Conservation (phyloP, 2,329 filamentous ascomycete species). For the Epicoccum nigrum region DNA sequence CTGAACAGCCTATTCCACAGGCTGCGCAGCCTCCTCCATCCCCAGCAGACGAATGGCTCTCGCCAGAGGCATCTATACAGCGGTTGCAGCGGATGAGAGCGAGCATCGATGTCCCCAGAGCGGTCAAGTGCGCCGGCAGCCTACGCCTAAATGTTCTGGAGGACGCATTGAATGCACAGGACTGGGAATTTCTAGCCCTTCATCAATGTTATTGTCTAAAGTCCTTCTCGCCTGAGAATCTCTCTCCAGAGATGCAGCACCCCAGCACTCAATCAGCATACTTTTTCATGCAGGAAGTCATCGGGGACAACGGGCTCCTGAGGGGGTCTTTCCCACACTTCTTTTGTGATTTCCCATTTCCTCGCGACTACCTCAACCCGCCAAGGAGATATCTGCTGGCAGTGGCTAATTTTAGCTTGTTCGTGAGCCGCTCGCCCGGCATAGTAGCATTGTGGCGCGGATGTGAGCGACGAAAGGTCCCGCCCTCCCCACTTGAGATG, state of each 20-base stretch:
- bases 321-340: slow-evolving; percentile 50
- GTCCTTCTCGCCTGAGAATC: slow-evolving; percentile 36
- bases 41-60: slow-evolving; percentile 19
- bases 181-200: slow-evolving; percentile 39
- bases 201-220: slow-evolving; percentile 35
- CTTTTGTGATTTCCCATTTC: slow-evolving; percentile 57
- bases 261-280: slow-evolving; percentile 37
- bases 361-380: slow-evolving; percentile 33
- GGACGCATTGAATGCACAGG: slow-evolving; percentile 40
- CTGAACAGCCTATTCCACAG: neutral
- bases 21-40: neutral
- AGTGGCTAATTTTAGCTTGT: slow-evolving; percentile 38
- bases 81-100: slow-evolving; percentile 15
- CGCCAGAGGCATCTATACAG: slow-evolving; percentile 14
- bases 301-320: slow-evolving; percentile 56
- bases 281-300: slow-evolving; percentile 50
- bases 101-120: neutral
- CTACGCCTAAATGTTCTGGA: slow-evolving; percentile 38
- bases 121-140: too few species aligned
- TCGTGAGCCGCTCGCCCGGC: slow-evolving; percentile 50
- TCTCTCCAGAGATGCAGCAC: slow-evolving; percentile 52
- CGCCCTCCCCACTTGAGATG: slow-evolving; percentile 65
- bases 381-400: slow-evolving; percentile 43
- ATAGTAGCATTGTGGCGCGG: slow-evolving; percentile 15
- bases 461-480: slow-evolving; percentile 49